Base-by-base conservation (phyloP, 768 basidiomycete species). In the Serendipita vermifera region DNA sequence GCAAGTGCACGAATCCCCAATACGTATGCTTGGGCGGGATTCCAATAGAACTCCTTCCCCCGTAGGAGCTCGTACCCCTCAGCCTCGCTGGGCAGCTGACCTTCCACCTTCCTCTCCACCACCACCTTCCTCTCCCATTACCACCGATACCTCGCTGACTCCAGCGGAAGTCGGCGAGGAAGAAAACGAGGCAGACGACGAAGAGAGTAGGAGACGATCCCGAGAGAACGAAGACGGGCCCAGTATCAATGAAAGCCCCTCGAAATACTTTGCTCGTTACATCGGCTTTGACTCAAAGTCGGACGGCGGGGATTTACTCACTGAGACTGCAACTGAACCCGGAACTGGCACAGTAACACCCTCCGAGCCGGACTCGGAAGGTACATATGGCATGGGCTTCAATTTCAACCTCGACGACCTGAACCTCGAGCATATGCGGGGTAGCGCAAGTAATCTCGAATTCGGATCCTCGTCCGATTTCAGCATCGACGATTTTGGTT, bases 71-170 rank as follows among this genome's bases (percentile, higher is more conserved):
- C 46, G 46, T 9, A 22, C 22, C 46, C 22, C 46, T 20, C 20
- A 51, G 29, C 46, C 46, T 31, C 24, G 32, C 29, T 51, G 46
- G 46, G 15, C 15, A 9, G 29, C 29, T 7, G 27, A 51, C 29
- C 46, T 51, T 15, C 46, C 46, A 31, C 46, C 46, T 51, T 51
- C 46, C n/a, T 51, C 46, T 15, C 46, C 46, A 20, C 46, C 46
- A 29, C 22, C 46, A 11, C 46, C 46, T 1, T 51, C 46, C 17
- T 51, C 46, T 51, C 46, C 46, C 24, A 29, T 26, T n/a, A 51
- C 46, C 22, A 31, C 26, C n/a, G 20, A 22, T 27, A 31, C 46
- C 26, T 51, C 46, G 22, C 32, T 29, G 15, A 51, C 46, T 5
- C 46, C 46, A 24, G 46, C 46, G 9, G 46, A 51, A 27, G 46